These are phyloP conservation scores for Dryas integrifolia DNA, from an alignment of 331 rosid genomes.

Conservation along the genomic window DNA sequence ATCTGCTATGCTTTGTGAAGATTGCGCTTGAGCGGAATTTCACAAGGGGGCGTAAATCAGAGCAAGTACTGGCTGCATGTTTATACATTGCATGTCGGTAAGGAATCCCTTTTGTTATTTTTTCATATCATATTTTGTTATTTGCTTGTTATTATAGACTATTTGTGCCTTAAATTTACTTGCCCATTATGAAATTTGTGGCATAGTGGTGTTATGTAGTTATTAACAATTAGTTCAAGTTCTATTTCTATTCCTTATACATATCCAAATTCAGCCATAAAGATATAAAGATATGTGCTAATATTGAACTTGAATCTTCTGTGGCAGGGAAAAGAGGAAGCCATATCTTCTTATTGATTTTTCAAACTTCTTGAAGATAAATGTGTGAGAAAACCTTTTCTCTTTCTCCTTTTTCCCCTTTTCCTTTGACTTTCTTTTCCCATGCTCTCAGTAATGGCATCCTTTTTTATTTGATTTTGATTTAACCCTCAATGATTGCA, in stretches of 20 bases:
- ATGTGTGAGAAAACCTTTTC: slow-evolving; percentile 60
- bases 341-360: slow-evolving; percentile 94
- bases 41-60: slow-evolving; percentile 80
- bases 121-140: slow-evolving; percentile 2
- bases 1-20: slow-evolving; percentile 45
- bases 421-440: background rate
- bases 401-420: background rate
- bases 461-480: background rate
- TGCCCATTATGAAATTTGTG: background rate
- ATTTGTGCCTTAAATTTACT: background rate
- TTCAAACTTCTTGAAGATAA: slow-evolving; percentile 61
- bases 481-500: background rate
- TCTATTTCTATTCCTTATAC: background rate
- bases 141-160: background rate
- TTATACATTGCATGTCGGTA: slow-evolving; percentile 91
- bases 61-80: slow-evolving; percentile 79
- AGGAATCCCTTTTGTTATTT: slow-evolving; percentile 12
- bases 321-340: slow-evolving; percentile 57
- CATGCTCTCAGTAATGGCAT: background rate
- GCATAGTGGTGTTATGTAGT: background rate
- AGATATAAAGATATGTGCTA: background rate
- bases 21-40: slow-evolving; percentile 73
- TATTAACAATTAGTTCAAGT: background rate
- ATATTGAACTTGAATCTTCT: slow-evolving; percentile 12
- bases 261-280: slow-evolving; percentile 2